Evolutionary conservation across 2,329 filamentous ascomycete genomes (phyloP).

Genomic region (Lizonia empirigonia): DNA sequence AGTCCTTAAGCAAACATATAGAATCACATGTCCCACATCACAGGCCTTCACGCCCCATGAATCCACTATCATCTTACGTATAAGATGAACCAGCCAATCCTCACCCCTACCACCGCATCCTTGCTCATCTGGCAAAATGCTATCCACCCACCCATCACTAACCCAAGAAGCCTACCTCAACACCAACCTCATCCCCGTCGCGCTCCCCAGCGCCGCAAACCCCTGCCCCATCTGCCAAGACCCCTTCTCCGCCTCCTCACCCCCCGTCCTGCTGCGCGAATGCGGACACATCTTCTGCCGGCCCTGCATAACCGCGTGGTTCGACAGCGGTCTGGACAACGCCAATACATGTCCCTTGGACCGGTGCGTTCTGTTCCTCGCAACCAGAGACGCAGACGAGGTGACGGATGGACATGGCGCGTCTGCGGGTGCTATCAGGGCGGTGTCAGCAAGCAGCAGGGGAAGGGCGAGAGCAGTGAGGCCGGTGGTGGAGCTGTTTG

Average conservation of each 20-base stretch:
- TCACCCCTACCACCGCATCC: neutral
- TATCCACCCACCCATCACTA: neutral
- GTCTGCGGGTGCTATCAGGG: neutral
- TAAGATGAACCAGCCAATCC: no score
- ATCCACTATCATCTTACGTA: neutral
- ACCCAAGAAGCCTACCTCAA: neutral
- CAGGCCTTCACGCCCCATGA: neutral
- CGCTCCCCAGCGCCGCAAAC: constrained; percentile 4
- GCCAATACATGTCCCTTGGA: constrained; percentile 1
- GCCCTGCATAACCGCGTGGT: constrained; percentile 15
- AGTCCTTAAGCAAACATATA: constrained; percentile 4
- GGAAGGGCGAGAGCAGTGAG: neutral
- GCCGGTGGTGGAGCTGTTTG: neutral
- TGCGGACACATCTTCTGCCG: constrained; percentile 23
- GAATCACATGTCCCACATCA: constrained; percentile 5
- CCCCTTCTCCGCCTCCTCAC: neutral
- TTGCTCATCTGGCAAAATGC: neutral
- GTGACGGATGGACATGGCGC: neutral
- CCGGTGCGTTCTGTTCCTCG: neutral
- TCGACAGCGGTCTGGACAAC: neutral
- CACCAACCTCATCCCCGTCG: neutral
- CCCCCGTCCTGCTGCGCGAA: constrained; percentile 7
- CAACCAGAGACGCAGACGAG: neutral
- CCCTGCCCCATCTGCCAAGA: constrained; percentile 16
- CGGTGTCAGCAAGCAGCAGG: neutral